Conservation (phyloP, 1,139 yeast genomes). For the Lodderomyces margitis region DNA sequence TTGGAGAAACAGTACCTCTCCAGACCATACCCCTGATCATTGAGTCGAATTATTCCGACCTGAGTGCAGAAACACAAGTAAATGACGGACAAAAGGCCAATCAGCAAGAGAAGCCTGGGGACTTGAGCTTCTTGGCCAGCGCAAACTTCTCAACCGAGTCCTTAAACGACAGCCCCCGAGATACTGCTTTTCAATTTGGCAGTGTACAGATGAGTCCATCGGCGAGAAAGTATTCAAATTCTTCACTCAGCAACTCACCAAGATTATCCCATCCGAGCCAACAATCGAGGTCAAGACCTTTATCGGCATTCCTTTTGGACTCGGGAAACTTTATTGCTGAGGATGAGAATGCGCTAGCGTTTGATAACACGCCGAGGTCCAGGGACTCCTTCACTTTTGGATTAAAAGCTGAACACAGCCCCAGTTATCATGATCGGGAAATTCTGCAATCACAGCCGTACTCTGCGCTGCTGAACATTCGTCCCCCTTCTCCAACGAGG, state of each 20-base stretch:
- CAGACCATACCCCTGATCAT: not conserved
- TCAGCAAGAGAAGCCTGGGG: slow-evolving; percentile 1
- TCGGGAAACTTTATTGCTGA: slow-evolving; percentile 30
- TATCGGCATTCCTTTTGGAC: slow-evolving; percentile 37
- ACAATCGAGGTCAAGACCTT: slow-evolving; percentile 31
- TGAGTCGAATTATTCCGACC: not conserved
- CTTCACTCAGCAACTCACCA: slow-evolving; percentile 26
- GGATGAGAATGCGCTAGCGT: slow-evolving; percentile 22
- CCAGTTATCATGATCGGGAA: not conserved
- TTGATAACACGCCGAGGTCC: slow-evolving; percentile 23
- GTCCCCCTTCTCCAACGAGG: slow-evolving; percentile 31
- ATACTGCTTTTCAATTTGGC: not conserved
- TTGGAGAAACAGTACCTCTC: not conserved
- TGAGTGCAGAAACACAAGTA: not conserved
- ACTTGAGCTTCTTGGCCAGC: slow-evolving; percentile 29
- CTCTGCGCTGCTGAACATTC: slow-evolving; percentile 4
- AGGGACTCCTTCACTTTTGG: slow-evolving; percentile 18
- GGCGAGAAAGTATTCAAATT: slow-evolving; percentile 23
- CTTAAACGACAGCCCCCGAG: slow-evolving; percentile 12
- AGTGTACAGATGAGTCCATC: slow-evolving; percentile 4
- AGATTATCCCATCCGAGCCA: slow-evolving; percentile 19
- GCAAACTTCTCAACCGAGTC: slow-evolving; percentile 49
- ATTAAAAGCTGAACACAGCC: slow-evolving; percentile 8
- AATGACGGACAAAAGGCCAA: slow-evolving; percentile 5
- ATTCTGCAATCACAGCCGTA: slow-evolving; percentile 6